phyloP scores from a whole-genome alignment of 2,329 filamentous ascomycete genomes.

The Diatrype stigma region DNA sequence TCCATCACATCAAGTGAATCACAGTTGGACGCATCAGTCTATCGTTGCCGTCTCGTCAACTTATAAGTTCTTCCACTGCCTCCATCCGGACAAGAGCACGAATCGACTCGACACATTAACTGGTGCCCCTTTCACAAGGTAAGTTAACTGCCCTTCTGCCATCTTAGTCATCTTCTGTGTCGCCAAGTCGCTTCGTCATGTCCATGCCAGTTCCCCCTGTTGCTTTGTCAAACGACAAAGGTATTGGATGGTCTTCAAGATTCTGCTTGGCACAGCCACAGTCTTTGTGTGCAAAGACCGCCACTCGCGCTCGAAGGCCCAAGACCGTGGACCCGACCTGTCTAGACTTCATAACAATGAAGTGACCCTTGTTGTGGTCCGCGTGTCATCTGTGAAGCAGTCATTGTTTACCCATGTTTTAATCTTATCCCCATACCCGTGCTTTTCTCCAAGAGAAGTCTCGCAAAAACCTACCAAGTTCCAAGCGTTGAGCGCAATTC shows the following conservation, averaged over 20 bases:
- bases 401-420: background rate
- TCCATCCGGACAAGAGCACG: conserved; percentile 11
- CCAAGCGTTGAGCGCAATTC: conserved; percentile 1
- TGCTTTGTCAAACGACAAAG: too few relatives aligned
- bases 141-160: background rate
- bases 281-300: conserved; percentile 6
- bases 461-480: background rate
- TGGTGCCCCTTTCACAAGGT: background rate
- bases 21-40: background rate
- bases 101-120: background rate
- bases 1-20: background rate
- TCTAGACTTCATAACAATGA: conserved; percentile 1
- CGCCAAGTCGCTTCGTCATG: too few relatives aligned
- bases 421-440: background rate
- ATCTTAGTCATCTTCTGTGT: too few relatives aligned
- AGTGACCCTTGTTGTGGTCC: conserved; percentile 3
- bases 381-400: background rate
- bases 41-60: conserved; percentile 8
- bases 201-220: too few relatives aligned
- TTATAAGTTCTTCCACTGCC: conserved; percentile 12
- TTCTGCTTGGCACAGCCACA: conserved; percentile 6
- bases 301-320: background rate
- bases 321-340: background rate
- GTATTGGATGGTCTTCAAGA: too few relatives aligned
- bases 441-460: conserved; percentile 2